Base-by-base conservation (phyloP, 108 stramenopile genomes). In the Aurantiochytrium sp. region DNA sequence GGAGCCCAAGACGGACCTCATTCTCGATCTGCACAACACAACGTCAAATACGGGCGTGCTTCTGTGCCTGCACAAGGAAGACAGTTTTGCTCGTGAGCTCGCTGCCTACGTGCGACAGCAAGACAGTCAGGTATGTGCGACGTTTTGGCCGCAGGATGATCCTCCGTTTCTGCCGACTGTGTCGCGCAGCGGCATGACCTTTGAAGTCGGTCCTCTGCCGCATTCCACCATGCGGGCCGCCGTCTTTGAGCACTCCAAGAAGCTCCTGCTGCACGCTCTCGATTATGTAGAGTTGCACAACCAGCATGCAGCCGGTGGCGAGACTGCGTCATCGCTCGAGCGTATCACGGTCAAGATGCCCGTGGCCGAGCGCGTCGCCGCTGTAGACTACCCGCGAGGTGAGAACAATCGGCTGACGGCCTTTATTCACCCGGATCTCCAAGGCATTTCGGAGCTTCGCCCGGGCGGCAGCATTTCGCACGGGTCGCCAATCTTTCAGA, bases 181-280 rank as follows among this genome's bases (percentile, higher is more conserved):
- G 87, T 96, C 93, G 2, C 87, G 90, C 21, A 93, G 95, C 88
- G 95, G 93, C 16, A 93, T 97, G 60, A 94, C 95, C 6, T 95
- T 97, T 89, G 96, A 97, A 90, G 95, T 96, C 28, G 96, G 96
- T 23, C 94, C 95, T 28, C 91, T 95, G 25, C 95, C 96, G 14
- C 95, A 95, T 89, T 95, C 96, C 28, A 93, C 96, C 5, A 57
- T 97, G 44, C 90, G 96, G n/a, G 95, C 95, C 76, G 96, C 96
- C 92, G 94, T 92, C 21, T 95, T 96, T 3, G 95, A 96, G 90
- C 91, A 94, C 90, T 96, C 95, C 21, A 89, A 96, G 72, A 43
- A 47, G 47, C 95, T 94, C 1, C 59, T 96, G 88, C 72, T 94
- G 88, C 89, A 92, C 5, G 59, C 94, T 14, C 83, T 97, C 58